Conservation (phyloP, 768 basidiomycete genomes). For the Crucibulum laeve region DNA sequence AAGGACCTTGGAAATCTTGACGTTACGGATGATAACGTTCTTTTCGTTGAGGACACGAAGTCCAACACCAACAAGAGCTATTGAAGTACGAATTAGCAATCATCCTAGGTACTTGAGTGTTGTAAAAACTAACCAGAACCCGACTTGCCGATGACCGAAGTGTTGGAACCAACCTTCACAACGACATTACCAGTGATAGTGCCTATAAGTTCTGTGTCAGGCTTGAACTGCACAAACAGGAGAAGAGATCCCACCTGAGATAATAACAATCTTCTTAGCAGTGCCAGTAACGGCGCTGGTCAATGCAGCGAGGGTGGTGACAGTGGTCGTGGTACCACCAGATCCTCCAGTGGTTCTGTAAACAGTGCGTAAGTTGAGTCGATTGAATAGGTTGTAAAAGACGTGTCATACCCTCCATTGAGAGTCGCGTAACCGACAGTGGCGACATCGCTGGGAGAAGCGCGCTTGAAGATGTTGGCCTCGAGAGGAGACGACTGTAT, state of each 20-base stretch:
- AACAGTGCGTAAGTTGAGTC: neutral
- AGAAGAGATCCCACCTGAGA: constrained; percentile 24
- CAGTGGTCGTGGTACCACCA: constrained; percentile 38
- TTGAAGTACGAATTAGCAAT: neutral
- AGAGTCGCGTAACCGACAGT: constrained; percentile 34
- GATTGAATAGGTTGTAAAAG: neutral
- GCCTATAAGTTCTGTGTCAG: constrained; percentile 16
- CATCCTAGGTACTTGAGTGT: neutral
- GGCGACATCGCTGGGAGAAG: constrained; percentile 30
- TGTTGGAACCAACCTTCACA: constrained; percentile 39
- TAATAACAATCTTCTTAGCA: constrained; percentile 38
- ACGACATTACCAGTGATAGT: constrained; percentile 39
- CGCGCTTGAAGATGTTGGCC: constrained; percentile 23
- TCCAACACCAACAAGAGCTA: constrained; percentile 41
- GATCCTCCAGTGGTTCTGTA: constrained; percentile 38
- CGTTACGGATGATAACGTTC: constrained; percentile 47
- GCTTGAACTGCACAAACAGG: neutral
- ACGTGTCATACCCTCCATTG: constrained; percentile 32
- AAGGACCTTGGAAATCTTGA: constrained; percentile 45
- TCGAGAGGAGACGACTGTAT: constrained; percentile 14
- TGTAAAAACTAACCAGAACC: constrained; percentile 28
- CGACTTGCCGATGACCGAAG: constrained; percentile 32
- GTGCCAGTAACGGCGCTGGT: constrained; percentile 36
- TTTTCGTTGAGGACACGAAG: constrained; percentile 35
- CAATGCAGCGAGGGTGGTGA: constrained; percentile 34